A percentile compares a stretch with the other conserved stretches of the same genome.
Evolutionary conservation across 805 yeast genomes (phyloP).

Genomic region (Ogataea methylovora): DNA sequence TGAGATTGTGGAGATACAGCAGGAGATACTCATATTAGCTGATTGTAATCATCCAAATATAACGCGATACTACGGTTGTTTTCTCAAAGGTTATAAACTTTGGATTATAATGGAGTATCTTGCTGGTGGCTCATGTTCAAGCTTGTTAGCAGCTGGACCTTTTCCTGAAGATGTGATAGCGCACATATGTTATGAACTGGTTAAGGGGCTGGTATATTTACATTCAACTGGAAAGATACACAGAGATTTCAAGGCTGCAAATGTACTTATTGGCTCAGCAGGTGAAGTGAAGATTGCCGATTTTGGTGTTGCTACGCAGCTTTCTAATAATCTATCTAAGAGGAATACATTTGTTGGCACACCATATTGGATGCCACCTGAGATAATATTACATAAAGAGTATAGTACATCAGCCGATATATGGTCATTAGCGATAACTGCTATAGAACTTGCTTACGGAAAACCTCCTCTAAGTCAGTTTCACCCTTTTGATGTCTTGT

Average conservation of each 20-base stretch:
- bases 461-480: constrained; percentile 59
- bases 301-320: constrained; percentile 89
- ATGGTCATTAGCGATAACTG: constrained; percentile 77
- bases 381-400: constrained; percentile 44
- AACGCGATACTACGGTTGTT: constrained; percentile 68
- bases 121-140: constrained; percentile 73
- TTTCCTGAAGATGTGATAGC: constrained; percentile 50
- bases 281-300: constrained; percentile 88
- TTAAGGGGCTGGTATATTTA: constrained; percentile 56
- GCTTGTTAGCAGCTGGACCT: constrained; percentile 52
- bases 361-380: constrained; percentile 63
- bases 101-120: constrained; percentile 91
- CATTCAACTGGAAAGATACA: constrained; percentile 77
- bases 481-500: constrained; percentile 50
- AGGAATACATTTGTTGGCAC: constrained; percentile 50
- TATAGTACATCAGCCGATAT: constrained; percentile 68
- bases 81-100: constrained; percentile 77
- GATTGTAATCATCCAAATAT: constrained; percentile 58
- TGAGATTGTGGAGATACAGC: constrained; percentile 65
- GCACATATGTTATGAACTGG: constrained; percentile 43
- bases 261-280: constrained; percentile 58
- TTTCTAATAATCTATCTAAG: constrained; percentile 46
- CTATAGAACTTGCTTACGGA: constrained; percentile 64
- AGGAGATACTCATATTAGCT: constrained; percentile 61
- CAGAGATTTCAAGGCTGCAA: constrained; percentile 92